Evolutionary conservation across 1,284 basidiomycete genomes (phyloP).

Genomic region (Ganoderma lucidum): DNA sequence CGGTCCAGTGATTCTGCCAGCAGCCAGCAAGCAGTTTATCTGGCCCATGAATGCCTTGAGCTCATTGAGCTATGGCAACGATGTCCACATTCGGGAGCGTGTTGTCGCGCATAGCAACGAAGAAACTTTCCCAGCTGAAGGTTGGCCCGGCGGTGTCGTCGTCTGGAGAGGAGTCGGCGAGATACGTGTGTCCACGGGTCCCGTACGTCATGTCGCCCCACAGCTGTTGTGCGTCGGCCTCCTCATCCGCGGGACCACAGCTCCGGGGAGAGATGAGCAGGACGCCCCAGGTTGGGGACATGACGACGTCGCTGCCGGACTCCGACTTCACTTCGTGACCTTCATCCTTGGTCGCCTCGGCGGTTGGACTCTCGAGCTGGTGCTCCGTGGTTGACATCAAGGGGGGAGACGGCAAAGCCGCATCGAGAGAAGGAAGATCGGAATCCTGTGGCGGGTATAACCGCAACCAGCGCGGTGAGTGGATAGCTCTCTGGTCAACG

Average conservation of each 20-base stretch:
- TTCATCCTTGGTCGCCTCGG: background rate
- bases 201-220: background rate
- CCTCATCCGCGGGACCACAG: background rate
- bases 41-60: no score
- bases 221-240: background rate
- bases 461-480: background rate
- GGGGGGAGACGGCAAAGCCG: background rate
- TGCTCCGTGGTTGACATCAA: background rate
- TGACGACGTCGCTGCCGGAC: constrained; percentile 2
- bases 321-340: background rate
- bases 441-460: background rate
- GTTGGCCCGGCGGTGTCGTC: background rate
- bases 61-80: background rate
- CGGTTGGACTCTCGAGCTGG: background rate
- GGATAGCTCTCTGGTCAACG: background rate
- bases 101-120: constrained; percentile 1
- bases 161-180: background rate
- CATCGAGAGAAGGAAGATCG: background rate
- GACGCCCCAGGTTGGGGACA: constrained; percentile 3
- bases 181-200: background rate
- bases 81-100: background rate
- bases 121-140: constrained; percentile 5
- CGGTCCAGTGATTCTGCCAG: background rate
- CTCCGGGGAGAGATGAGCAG: background rate
- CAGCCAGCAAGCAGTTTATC: background rate